Evolutionary conservation across 352 stramenopile genomes (phyloP).

Genomic region (Phytopythium sindhum): DNA sequence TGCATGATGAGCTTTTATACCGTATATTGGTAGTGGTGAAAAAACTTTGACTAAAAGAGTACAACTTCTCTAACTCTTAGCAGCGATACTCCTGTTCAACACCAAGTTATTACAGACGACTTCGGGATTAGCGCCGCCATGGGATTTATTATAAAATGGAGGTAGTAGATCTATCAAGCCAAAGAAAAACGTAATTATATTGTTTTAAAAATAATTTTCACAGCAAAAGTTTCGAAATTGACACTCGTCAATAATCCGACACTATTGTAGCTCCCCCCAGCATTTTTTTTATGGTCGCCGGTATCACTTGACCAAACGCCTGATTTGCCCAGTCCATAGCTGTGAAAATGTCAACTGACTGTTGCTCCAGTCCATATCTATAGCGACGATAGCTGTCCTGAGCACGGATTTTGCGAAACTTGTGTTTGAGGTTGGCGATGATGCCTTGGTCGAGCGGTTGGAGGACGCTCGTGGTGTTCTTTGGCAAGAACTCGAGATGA

Average conservation of each 20-base stretch:
- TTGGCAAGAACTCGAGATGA: neutral
- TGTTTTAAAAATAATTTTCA: neutral
- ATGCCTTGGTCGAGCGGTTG: slow-evolving; percentile 7
- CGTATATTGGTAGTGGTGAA: too few relatives aligned
- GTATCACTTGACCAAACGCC: neutral
- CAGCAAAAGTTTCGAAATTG: neutral
- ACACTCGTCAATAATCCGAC: neutral
- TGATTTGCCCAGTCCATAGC: neutral
- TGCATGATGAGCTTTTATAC: too few relatives aligned
- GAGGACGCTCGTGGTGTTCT: slow-evolving; percentile 2
- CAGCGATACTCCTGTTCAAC: too few relatives aligned
- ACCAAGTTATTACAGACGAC: too few relatives aligned
- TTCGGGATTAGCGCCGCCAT: too few relatives aligned
- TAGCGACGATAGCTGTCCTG: neutral
- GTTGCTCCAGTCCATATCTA: neutral
- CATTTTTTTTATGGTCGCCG: neutral
- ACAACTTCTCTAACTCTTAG: too few relatives aligned
- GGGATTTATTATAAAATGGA: too few relatives aligned
- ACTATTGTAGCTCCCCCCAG: neutral
- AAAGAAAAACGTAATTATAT: neutral
- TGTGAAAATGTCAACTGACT: neutral
- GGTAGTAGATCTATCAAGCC: too few relatives aligned
- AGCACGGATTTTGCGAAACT: neutral
- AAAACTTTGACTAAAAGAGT: too few relatives aligned
- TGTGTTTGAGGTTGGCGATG: neutral